A percentile compares a stretch with the other conserved stretches of the same genome.
Conservation (phyloP, 2,329 filamentous ascomycete genomes). For the Phyllosticta citrichinensis region DNA sequence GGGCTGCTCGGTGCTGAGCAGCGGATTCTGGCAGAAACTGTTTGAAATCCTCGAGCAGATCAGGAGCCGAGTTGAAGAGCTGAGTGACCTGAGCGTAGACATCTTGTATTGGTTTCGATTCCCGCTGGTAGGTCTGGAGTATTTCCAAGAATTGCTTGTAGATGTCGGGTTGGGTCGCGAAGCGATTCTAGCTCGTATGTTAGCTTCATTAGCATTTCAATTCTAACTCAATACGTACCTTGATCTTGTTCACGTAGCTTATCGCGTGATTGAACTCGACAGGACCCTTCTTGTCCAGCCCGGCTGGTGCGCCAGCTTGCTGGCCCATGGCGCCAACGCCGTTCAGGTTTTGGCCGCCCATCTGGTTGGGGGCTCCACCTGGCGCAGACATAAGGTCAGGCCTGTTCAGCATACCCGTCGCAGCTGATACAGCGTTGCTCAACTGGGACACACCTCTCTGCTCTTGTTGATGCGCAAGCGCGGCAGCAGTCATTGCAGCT, state of each 20-base stretch:
- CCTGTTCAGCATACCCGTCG: constrained; percentile 36
- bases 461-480: constrained; percentile 50
- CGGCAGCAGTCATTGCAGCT: constrained; percentile 29
- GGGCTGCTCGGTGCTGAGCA: constrained; percentile 47
- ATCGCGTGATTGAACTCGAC: constrained; percentile 99
- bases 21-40: constrained; percentile 93
- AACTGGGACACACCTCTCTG: constrained; percentile 56
- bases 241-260: constrained; percentile 99
- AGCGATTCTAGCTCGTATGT: constrained; percentile 62
- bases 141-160: constrained; percentile 99
- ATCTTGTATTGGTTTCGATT: constrained; percentile 96
- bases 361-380: constrained; percentile 35
- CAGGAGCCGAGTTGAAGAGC: constrained; percentile 84
- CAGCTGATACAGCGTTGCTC: constrained; percentile 53
- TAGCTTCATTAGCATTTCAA: neutral
- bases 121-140: constrained; percentile 91
- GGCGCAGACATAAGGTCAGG: constrained; percentile 33
- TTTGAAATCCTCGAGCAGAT: constrained; percentile 95
- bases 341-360: constrained; percentile 51
- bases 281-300: constrained; percentile 74
- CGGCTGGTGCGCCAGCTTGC: constrained; percentile 42
- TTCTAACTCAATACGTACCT: constrained; percentile 46
- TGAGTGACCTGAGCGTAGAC: constrained; percentile 95
- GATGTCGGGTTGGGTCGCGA: constrained; percentile 91
- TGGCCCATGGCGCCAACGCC: constrained; percentile 39